phyloP scores from a whole-genome alignment of 1,139 yeast species.

The Taphrina wiesneri region DNA sequence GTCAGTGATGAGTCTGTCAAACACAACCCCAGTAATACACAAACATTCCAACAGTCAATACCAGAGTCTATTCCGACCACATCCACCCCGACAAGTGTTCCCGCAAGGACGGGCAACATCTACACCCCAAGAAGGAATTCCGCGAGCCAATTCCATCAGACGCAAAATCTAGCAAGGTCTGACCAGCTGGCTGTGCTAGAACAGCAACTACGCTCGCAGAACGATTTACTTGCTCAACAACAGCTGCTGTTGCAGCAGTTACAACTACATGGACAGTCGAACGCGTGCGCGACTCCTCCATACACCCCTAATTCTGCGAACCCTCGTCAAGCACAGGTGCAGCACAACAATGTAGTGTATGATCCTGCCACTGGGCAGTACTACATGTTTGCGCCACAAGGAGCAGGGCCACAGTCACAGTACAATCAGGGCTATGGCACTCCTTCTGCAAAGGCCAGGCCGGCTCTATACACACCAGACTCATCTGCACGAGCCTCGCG shows the following conservation, averaged over 20 bases:
- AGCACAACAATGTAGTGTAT: constrained; percentile 2
- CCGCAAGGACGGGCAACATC: background rate
- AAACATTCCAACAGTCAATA: background rate
- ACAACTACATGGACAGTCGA: background rate
- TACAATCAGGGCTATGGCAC: background rate
- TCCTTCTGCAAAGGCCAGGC: background rate
- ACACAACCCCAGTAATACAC: background rate
- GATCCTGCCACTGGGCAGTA: constrained; percentile 15
- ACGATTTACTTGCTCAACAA: constrained; percentile 14
- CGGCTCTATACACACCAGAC: background rate
- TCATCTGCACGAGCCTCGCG: background rate
- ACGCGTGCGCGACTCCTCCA: constrained; percentile 4
- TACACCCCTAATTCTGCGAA: constrained; percentile 1
- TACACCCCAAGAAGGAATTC: background rate
- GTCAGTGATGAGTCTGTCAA: background rate
- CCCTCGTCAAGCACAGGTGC: background rate
- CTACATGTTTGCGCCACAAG: background rate
- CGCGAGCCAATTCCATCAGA: background rate
- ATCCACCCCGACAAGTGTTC: background rate
- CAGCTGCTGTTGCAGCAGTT: constrained; percentile 9
- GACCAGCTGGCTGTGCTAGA: constrained; percentile 12
- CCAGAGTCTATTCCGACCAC: background rate
- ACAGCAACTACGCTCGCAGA: constrained; percentile 7
- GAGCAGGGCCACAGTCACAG: background rate
- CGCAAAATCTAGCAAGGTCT: background rate